Evolutionary conservation across 2,329 filamentous ascomycete species (phyloP).

Genomic region (Aureobasidium lini): DNA sequence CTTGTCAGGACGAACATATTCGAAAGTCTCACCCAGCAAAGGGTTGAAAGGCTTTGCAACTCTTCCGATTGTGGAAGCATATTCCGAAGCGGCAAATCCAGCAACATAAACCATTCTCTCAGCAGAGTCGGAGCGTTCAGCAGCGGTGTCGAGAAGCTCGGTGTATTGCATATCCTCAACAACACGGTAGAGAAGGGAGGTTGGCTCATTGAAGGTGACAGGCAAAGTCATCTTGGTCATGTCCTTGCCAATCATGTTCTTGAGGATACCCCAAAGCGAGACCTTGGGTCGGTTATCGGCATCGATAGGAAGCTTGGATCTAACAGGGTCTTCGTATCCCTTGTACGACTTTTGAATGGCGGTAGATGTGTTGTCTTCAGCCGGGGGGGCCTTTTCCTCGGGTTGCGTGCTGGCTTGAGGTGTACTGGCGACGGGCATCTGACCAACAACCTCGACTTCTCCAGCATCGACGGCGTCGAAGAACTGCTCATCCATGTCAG

Average conservation of each 20-base stretch:
- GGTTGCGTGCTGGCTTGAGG: constrained; percentile 12
- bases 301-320: constrained; percentile 76
- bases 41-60: constrained; percentile 99
- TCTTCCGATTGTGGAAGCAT: constrained; percentile 91
- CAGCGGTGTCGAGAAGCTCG: constrained; percentile 81
- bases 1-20: constrained; percentile 92
- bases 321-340: constrained; percentile 85
- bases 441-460: constrained; percentile 69
- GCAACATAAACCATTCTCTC: constrained; percentile 92
- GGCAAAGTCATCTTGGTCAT: constrained; percentile 99
- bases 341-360: constrained; percentile 73
- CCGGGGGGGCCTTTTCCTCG: constrained; percentile 12
- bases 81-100: constrained; percentile 92
- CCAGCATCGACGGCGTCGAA: constrained; percentile 95
- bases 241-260: constrained; percentile 99
- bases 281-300: constrained; percentile 89
- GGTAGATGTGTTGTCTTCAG: constrained; percentile 35
- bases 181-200: constrained; percentile 86
- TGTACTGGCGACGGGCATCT: constrained; percentile 49
- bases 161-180: constrained; percentile 98
- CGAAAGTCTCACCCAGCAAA: constrained; percentile 89
- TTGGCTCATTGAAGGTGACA: constrained; percentile 97
- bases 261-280: constrained; percentile 91
- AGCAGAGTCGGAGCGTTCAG: constrained; percentile 75
- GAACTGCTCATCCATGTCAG: constrained; percentile 86